A percentile compares a stretch with the other conserved stretches of the same genome.
Evolutionary conservation across 345 rosid genomes (phyloP).

Genomic region (Psidium guajava): DNA sequence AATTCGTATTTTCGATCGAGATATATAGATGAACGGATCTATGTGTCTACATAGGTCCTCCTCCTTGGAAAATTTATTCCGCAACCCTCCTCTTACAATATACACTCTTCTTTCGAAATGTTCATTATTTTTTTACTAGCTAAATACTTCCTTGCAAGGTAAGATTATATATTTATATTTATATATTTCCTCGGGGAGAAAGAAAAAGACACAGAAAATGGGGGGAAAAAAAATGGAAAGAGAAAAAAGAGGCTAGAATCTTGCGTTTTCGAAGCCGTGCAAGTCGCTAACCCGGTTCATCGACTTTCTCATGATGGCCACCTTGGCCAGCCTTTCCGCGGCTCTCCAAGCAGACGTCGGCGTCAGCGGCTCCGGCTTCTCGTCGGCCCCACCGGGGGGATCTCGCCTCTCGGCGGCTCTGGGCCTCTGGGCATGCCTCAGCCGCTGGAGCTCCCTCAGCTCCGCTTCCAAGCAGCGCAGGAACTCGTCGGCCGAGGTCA

Average conservation of each 20-base stretch:
- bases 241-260: slow-evolving; percentile 32
- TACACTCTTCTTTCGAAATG: not conserved
- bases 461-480: slow-evolving; percentile 52
- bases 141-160: not conserved
- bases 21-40: too few species aligned
- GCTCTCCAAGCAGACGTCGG: slow-evolving; percentile 94
- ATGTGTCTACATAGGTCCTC: too few species aligned
- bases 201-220: not conserved
- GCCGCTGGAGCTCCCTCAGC: slow-evolving; percentile 43
- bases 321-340: slow-evolving; percentile 84
- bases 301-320: slow-evolving; percentile 80
- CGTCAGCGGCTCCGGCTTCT: slow-evolving; percentile 58
- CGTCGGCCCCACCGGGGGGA: slow-evolving; percentile 8
- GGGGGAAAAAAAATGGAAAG: not conserved
- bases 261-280: slow-evolving; percentile 94
- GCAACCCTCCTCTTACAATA: not conserved
- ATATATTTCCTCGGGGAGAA: not conserved
- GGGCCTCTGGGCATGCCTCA: slow-evolving; percentile 13
- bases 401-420: not conserved
- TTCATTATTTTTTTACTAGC: not conserved
- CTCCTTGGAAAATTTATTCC: not conserved
- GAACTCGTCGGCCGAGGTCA: slow-evolving; percentile 30
- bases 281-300: slow-evolving; percentile 90
- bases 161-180: not conserved
- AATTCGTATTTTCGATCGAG: too few species aligned